Evolutionary conservation across 2,329 filamentous ascomycete genomes (phyloP).

Genomic region (Colletotrichum tropicicola): DNA sequence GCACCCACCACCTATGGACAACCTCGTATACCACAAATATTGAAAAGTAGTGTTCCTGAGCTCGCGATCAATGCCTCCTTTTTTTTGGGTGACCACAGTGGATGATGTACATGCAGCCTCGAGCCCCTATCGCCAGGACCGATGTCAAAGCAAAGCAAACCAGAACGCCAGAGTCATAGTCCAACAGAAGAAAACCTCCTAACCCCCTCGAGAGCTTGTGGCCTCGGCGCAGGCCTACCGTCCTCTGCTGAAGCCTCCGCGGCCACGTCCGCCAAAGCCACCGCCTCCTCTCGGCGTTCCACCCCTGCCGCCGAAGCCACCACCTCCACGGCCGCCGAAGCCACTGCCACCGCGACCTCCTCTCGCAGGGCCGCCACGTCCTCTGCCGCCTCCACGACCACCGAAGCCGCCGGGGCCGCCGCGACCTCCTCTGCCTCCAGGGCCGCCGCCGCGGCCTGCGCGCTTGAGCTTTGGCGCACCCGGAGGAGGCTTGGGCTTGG

Average conservation of each 20-base stretch:
- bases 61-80: constrained; percentile 13
- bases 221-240: constrained; percentile 2
- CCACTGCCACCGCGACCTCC: constrained; percentile 41
- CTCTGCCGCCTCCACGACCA: constrained; percentile 37
- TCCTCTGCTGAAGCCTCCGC: constrained; percentile 32
- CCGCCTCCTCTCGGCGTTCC: constrained; percentile 34
- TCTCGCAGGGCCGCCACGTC: constrained; percentile 33
- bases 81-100: constrained; percentile 23
- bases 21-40: background rate
- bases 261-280: constrained; percentile 32
- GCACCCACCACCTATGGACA: too few relatives aligned
- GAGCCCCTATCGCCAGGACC: constrained; percentile 19
- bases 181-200: constrained; percentile 26
- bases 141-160: constrained; percentile 29
- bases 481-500: constrained; percentile 82
- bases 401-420: constrained; percentile 45
- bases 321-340: constrained; percentile 32
- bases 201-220: constrained; percentile 6
- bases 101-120: constrained; percentile 30
- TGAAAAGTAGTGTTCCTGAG: background rate
- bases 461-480: constrained; percentile 72
- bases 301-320: constrained; percentile 35
- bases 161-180: constrained; percentile 30
- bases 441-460: constrained; percentile 59
- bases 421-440: constrained; percentile 50